A percentile compares a stretch with the other conserved stretches of the same genome.
phyloP scores from a whole-genome alignment of 352 stramenopile genomes.

The Pythium sp. region DNA sequence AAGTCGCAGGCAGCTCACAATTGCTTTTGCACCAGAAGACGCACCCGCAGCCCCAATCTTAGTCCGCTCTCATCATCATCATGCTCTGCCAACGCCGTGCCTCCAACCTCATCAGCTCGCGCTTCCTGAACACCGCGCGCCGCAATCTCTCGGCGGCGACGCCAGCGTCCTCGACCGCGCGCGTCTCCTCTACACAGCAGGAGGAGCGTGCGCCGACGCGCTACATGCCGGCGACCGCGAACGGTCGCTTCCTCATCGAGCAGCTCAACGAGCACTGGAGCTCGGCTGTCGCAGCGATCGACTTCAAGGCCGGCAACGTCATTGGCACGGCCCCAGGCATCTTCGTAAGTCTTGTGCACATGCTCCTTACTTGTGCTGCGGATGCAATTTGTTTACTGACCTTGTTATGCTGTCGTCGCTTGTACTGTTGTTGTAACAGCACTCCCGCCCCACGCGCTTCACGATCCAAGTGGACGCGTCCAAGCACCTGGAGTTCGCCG shows the following conservation, averaged over 20 bases:
- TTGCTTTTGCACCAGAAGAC: constrained; percentile 15
- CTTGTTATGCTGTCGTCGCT: background rate
- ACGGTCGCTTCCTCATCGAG: constrained; percentile 71
- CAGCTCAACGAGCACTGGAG: constrained; percentile 75
- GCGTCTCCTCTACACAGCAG: constrained; percentile 23
- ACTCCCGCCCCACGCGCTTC: constrained; percentile 72
- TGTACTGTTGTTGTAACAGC: constrained; percentile 9
- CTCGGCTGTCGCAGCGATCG: constrained; percentile 63
- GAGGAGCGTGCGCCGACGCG: constrained; percentile 32
- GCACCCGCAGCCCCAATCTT: background rate
- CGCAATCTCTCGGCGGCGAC: constrained; percentile 43
- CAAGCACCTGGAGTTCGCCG: constrained; percentile 84
- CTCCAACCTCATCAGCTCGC: constrained; percentile 17
- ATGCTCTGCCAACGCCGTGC: constrained; percentile 31
- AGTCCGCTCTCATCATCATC: background rate
- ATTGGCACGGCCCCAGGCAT: constrained; percentile 70
- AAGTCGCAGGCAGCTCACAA: background rate
- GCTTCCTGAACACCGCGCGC: constrained; percentile 27
- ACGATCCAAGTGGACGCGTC: constrained; percentile 75
- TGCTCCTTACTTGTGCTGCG: background rate
- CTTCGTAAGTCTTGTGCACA: constrained; percentile 43
- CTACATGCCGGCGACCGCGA: constrained; percentile 56
- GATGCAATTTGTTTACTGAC: background rate
- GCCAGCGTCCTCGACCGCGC: constrained; percentile 23
- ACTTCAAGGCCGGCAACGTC: constrained; percentile 57